Evolutionary conservation across 108 stramenopile species (phyloP).

Genomic region (Nitzschia putrida): DNA sequence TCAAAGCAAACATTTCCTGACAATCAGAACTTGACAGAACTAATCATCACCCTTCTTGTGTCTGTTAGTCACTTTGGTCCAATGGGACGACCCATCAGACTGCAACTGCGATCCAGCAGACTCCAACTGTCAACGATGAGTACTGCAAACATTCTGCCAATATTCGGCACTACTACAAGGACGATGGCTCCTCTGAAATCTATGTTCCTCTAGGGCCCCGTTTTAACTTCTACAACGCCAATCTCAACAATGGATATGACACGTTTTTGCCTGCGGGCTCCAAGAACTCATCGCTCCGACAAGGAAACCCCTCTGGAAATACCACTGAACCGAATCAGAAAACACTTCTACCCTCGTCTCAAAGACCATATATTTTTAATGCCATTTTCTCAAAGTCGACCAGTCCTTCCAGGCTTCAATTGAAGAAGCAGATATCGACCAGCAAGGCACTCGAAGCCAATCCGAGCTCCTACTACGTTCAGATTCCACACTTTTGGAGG

Average conservation of each 20-base stretch:
- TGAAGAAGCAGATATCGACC: too few species aligned
- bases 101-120: too few species aligned
- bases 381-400: constrained; percentile 33
- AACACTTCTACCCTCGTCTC: constrained; percentile 5
- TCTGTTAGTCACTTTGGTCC: too few species aligned
- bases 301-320: not conserved
- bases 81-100: too few species aligned
- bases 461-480: constrained; percentile 7
- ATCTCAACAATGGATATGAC: not conserved
- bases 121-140: constrained; percentile 37
- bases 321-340: too few species aligned
- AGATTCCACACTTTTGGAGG: constrained; percentile 22
- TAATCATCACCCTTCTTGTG: too few species aligned
- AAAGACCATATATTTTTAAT: constrained; percentile 29
- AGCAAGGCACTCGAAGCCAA: too few species aligned
- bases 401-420: not conserved
- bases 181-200: not conserved
- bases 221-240: constrained; percentile 19
- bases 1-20: too few species aligned
- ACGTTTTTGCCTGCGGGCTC: too few species aligned
- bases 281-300: too few species aligned
- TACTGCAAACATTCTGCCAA: constrained; percentile 18
- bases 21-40: too few species aligned
- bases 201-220: constrained; percentile 36
- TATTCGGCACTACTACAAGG: constrained; percentile 28